phyloP scores from a whole-genome alignment of 768 basidiomycete species.

The Suillus ampliporus region DNA sequence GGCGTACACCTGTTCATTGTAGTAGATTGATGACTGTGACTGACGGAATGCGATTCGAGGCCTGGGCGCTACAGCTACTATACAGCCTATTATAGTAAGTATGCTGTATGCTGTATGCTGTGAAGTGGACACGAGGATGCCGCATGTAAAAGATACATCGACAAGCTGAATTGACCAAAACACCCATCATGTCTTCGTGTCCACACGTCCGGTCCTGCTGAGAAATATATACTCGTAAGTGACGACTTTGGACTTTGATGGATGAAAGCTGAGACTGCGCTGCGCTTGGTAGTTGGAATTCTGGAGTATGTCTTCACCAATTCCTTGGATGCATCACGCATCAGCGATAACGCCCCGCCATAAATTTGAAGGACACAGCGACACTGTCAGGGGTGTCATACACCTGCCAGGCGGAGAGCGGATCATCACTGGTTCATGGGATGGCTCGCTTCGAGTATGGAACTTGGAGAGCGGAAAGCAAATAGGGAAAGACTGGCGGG shows the following conservation, averaged over 20 bases:
- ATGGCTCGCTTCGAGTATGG: neutral
- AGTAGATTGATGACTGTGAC: too few species aligned
- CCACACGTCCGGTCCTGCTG: neutral
- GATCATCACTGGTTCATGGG: neutral
- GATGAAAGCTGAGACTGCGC: neutral
- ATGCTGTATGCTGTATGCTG: too few species aligned
- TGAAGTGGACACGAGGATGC: too few species aligned
- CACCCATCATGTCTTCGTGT: neutral
- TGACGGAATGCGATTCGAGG: too few species aligned
- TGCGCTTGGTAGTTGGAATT: neutral
- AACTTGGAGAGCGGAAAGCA: neutral
- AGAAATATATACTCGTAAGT: neutral
- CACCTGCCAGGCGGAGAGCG: neutral
- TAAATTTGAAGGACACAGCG: neutral
- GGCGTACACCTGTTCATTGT: too few species aligned
- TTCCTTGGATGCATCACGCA: neutral
- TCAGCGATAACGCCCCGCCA: neutral
- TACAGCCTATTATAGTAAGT: too few species aligned
- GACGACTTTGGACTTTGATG: neutral
- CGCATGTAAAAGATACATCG: too few species aligned
- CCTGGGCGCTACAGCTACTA: too few species aligned
- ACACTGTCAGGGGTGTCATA: neutral
- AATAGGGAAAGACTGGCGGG: neutral
- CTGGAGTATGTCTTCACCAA: neutral
- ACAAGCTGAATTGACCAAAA: neutral